Conservation (phyloP, 23 red algal genomes). For the Cyanidium caldarium region DNA sequence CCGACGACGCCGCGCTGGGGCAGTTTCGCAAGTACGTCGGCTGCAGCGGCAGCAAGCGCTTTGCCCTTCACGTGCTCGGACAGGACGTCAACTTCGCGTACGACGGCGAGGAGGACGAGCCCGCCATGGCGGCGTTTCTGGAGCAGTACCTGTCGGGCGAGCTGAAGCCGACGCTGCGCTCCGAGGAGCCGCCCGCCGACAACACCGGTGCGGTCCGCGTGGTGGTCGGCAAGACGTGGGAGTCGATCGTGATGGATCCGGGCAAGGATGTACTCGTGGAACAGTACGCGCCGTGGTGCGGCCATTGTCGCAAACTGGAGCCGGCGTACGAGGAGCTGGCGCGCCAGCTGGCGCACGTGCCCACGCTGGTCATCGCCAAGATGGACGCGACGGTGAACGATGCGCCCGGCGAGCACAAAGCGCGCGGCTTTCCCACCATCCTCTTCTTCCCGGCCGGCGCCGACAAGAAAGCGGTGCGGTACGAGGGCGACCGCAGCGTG, state of each 20-base stretch:
- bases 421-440: conserved; percentile 69
- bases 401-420: conserved; percentile 64
- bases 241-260: conserved; percentile 58
- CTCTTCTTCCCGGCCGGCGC: conserved; percentile 63
- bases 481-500: conserved; percentile 29
- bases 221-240: conserved; percentile 76
- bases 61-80: conserved; percentile 58
- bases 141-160: conserved; percentile 26
- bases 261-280: conserved; percentile 76
- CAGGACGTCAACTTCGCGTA: conserved; percentile 41
- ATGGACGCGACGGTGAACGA: conserved; percentile 98
- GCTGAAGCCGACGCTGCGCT: conserved; percentile 28
- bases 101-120: conserved; percentile 18
- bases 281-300: conserved; percentile 97
- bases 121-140: conserved; percentile 24
- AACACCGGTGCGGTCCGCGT: conserved; percentile 51
- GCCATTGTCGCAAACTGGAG: conserved; percentile 69
- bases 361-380: conserved; percentile 73
- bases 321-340: conserved; percentile 71
- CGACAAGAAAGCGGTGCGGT: conserved; percentile 21
- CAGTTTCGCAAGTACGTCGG: not conserved
- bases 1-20: not conserved
- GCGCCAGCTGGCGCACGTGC: conserved; percentile 30
- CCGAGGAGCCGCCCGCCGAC: conserved; percentile 36
- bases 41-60: not conserved